phyloP scores from a whole-genome alignment of 2,329 filamentous ascomycete species.

The Penicillium sp. region DNA sequence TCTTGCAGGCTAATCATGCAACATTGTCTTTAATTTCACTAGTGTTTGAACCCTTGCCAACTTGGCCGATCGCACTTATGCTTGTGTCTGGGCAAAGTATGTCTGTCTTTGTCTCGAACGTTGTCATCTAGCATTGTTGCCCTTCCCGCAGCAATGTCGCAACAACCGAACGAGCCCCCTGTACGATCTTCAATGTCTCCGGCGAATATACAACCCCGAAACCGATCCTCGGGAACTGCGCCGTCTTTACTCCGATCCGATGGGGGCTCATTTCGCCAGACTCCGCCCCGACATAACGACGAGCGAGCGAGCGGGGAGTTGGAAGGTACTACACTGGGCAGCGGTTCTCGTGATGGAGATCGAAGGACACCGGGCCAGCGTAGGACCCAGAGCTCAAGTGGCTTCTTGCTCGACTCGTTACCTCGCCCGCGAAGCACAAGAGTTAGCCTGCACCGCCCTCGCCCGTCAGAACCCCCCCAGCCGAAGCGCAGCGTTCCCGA shows the following conservation, averaged over 20 bases:
- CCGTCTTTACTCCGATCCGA: slow-evolving; percentile 16
- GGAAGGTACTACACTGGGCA: slow-evolving; percentile 40
- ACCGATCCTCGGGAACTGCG: neutral
- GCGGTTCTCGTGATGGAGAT: slow-evolving; percentile 38
- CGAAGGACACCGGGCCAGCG: slow-evolving; percentile 26
- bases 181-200: slow-evolving; percentile 17
- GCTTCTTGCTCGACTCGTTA: slow-evolving; percentile 48
- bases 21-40: neutral
- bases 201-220: slow-evolving; percentile 13
- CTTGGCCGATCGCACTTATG: slow-evolving; percentile 22
- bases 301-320: slow-evolving; percentile 34
- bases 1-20: slow-evolving; percentile 1
- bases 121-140: slow-evolving; percentile 24
- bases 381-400: slow-evolving; percentile 38
- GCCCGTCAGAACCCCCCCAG: slow-evolving; percentile 30
- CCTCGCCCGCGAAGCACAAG: slow-evolving; percentile 30
- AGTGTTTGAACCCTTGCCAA: neutral
- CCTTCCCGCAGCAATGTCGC: slow-evolving; percentile 24
- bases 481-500: slow-evolving; percentile 45
- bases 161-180: slow-evolving; percentile 20
- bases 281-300: slow-evolving; percentile 28
- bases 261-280: slow-evolving; percentile 20
- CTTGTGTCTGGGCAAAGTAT: slow-evolving; percentile 17
- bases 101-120: slow-evolving; percentile 22
- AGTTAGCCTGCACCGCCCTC: slow-evolving; percentile 26